Evolutionary conservation across 75 land plant species (phyloP), one percentile per base, ranked within the genome.

Genomic region (Ceratopteris richardii): DNA sequence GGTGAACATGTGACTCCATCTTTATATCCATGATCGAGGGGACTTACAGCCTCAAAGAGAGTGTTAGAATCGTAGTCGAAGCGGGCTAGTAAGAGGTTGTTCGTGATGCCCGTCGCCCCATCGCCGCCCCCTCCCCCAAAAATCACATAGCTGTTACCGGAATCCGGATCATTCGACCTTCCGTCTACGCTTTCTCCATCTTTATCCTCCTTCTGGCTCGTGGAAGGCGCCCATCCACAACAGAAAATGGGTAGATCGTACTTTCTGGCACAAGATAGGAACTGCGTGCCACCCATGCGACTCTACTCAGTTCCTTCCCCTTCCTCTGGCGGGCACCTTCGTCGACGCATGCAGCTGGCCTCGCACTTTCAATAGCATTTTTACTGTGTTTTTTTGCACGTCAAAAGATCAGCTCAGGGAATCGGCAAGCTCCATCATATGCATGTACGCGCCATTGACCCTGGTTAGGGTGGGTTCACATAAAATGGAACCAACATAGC

Each of bases 51-150:
- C 33, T 83, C 82, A 30, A 82, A 68, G 65, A 88, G 85, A 10
- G 72, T 59, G 29, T 57, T 47, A 29, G 80, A 46, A 19, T 62
- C 51, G 51, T 63, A 50, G 61, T 79, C 82, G 63, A 76, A 73
- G 12, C 31, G 61, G 5, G 80, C 31, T 31, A 84, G 43, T 0
- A 79, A 16, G 21, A 88, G 25, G 4, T 75, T 73, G 40, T 88
- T 88, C 19, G 63, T 75, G 39, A 88, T 68, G 16, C 93, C 93
- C 18, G 75, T 76, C 20, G 63, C 64, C n/a, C 82, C 80, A 9
- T 70, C 85, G 0, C 92, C 92, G 0, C 93, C 93, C 20, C 93
- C 93, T 19, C 93, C 93, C 10, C 80, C 67, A 16, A 77, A 37
- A 28, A 80, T 73, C 23, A 79, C 48, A 51, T 63, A 71, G 58